Evolutionary conservation across 345 rosid species (phyloP), one percentile per base, ranked within the genome.

Genomic region (Acer campestre): DNA sequence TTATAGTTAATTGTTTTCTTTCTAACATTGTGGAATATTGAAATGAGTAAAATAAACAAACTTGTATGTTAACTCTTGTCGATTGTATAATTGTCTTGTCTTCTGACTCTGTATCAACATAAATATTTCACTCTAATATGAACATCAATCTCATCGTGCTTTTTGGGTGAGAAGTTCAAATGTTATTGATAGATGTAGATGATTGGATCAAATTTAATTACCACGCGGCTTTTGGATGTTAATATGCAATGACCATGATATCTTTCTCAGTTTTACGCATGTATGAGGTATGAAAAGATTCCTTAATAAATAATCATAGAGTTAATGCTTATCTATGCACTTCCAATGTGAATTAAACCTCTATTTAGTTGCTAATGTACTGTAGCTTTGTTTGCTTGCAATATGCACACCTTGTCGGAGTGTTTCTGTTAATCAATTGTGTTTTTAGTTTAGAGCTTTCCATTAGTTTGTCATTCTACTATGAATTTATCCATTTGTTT

Each of bases 301-400:
- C n/a, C 63, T 9, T 40, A 18, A 16, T 40, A 67, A 42, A 40
- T 4, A 16, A 67, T 67, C 22, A 42, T 40, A 42, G 13, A n/a
- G 48, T 42, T 27, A 65, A 9, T 35, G 49, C 14, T 35, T 20
- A n/a, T 67, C 22, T 38, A 67, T n/a, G 23, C 51, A 38, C 49
- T 67, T 40, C 46, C 27, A 17, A 40, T 38, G 25, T 67, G 51
- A 42, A 7, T 67, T n/a, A 40, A 35, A 22, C 63, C 27, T n/a
- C 53, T 35, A 10, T 67, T 67, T 67, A 67, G 48, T 67, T 67
- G 48, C 23, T 35, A 67, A 67, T n/a, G 27, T 3, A 67, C 51
- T 18, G 5, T 65, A 6, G 20, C 1, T 31, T 65, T 64, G 1
- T 64, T 64, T 65, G 46, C 17, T 65, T 65, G 42, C n/a, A 42